Percentiles rank a stretch among this genome's conserved stretches.
Conservation (phyloP, 1,284 basidiomycete genomes). For the Apiotrichum gamsii region DNA sequence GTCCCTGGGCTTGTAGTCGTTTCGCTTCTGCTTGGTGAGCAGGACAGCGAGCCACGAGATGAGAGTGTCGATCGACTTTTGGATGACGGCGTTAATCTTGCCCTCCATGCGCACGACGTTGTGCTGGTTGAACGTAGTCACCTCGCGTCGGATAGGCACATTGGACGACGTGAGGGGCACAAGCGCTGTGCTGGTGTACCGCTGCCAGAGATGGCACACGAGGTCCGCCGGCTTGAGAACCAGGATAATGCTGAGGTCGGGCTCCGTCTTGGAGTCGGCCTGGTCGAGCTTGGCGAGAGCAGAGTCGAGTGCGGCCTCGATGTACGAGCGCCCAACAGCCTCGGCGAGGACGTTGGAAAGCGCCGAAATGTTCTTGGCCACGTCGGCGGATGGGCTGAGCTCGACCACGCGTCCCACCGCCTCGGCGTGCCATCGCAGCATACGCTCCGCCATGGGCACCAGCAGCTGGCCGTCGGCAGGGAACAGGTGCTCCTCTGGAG, state of each 20-base stretch:
- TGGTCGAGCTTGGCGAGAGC: slow-evolving; percentile 65
- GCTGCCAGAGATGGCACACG: slow-evolving; percentile 93
- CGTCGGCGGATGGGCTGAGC: slow-evolving; percentile 68
- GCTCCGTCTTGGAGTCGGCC: slow-evolving; percentile 70
- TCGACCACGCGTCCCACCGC: slow-evolving; percentile 87
- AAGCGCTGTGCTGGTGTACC: slow-evolving; percentile 86
- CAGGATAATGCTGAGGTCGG: slow-evolving; percentile 63
- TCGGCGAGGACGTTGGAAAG: slow-evolving; percentile 84
- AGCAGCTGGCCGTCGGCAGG: slow-evolving; percentile 76
- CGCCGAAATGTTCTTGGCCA: slow-evolving; percentile 86
- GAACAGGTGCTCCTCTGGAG: slow-evolving; percentile 11
- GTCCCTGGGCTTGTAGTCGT: slow-evolving; percentile 93
- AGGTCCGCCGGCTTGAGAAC: slow-evolving; percentile 75
- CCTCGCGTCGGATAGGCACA: slow-evolving; percentile 83
- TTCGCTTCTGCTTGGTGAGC: slow-evolving; percentile 88
- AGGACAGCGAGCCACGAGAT: slow-evolving; percentile 57
- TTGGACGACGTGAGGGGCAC: slow-evolving; percentile 80
- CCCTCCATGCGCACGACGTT: slow-evolving; percentile 81
- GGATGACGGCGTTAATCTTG: slow-evolving; percentile 73
- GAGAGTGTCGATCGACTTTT: slow-evolving; percentile 78
- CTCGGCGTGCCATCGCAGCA: slow-evolving; percentile 95
- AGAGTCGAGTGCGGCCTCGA: slow-evolving; percentile 87
- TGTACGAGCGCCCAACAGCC: slow-evolving; percentile 74
- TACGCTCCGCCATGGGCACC: slow-evolving; percentile 72
- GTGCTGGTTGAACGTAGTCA: slow-evolving; percentile 89